phyloP scores from a whole-genome alignment of 1,284 basidiomycete species.

The Fistulinella staudtii region DNA sequence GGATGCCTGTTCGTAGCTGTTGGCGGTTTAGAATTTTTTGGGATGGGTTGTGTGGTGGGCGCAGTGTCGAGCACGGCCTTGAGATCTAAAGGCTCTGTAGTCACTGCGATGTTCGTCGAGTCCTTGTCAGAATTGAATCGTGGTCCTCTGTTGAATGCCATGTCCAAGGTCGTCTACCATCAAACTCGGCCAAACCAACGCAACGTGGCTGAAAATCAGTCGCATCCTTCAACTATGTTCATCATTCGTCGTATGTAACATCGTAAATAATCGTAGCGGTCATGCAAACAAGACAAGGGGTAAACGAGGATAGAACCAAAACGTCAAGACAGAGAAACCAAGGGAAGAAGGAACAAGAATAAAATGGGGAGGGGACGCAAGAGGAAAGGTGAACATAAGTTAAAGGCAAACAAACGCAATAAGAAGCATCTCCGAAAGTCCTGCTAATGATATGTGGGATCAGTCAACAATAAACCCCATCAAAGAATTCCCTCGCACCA shows the following conservation, averaged over 20 bases:
- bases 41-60: slow-evolving; percentile 4
- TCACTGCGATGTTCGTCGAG: too few relatives aligned
- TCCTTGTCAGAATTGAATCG: slow-evolving; percentile 41
- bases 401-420: slow-evolving; percentile 22
- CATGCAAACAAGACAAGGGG: slow-evolving; percentile 17
- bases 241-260: slow-evolving; percentile 29
- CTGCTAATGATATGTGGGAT: slow-evolving; percentile 18
- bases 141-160: slow-evolving; percentile 40
- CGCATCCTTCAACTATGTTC: slow-evolving; percentile 17
- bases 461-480: slow-evolving; percentile 16
- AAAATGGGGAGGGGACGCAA: slow-evolving; percentile 4
- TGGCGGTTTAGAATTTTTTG: slow-evolving; percentile 11
- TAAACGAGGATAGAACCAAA: slow-evolving; percentile 7
- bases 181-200: slow-evolving; percentile 26
- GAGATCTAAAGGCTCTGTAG: too few relatives aligned
- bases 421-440: slow-evolving; percentile 21
- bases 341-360: slow-evolving; percentile 8
- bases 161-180: slow-evolving; percentile 11
- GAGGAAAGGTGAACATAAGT: slow-evolving; percentile 19
- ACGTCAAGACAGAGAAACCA: slow-evolving; percentile 10
- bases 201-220: slow-evolving; percentile 27
- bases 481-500: slow-evolving; percentile 15
- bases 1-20: slow-evolving; percentile 7
- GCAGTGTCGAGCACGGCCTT: slow-evolving; percentile 35
- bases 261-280: slow-evolving; percentile 27